These are phyloP conservation scores for Eremothecium cymbalariae DNA, from an alignment of 1,139 yeast species.

Conservation along the genomic window DNA sequence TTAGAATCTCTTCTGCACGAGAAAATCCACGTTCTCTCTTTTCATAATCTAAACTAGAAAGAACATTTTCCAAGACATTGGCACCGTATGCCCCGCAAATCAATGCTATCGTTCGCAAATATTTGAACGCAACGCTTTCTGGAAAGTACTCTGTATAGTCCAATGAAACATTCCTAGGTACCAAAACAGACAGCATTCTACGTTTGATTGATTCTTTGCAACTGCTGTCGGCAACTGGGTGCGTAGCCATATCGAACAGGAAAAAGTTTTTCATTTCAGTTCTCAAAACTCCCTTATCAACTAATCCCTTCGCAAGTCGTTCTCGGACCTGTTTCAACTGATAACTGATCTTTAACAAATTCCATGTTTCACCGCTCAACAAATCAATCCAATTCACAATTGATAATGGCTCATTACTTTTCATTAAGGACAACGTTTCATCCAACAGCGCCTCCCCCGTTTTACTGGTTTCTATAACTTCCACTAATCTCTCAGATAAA, in stretches of 20 bases:
- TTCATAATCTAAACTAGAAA: constrained; percentile 71
- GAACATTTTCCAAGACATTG: constrained; percentile 86
- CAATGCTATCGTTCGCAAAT: constrained; percentile 70
- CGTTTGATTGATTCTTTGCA: constrained; percentile 72
- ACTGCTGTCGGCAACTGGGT: constrained; percentile 82
- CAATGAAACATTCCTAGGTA: constrained; percentile 54
- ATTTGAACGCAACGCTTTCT: constrained; percentile 56
- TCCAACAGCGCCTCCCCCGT: constrained; percentile 95
- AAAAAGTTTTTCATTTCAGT: constrained; percentile 93
- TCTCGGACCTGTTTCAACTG: constrained; percentile 97
- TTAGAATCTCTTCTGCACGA: constrained; percentile 82
- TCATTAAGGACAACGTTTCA: constrained; percentile 87
- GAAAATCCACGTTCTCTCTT: constrained; percentile 89
- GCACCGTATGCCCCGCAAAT: constrained; percentile 93
- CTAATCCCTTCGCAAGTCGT: constrained; percentile 90
- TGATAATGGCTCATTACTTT: constrained; percentile 68
- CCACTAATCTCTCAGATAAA: constrained; percentile 75
- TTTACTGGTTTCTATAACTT: constrained; percentile 74
- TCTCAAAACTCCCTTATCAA: constrained; percentile 93
- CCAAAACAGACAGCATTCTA: constrained; percentile 62
- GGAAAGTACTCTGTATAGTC: constrained; percentile 55
- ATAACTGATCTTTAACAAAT: constrained; percentile 83
- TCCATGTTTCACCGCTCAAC: constrained; percentile 96
- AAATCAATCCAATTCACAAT: constrained; percentile 93
- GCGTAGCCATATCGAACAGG: constrained; percentile 96